phyloP scores from a whole-genome alignment of 202 grass and related monocot genomes.

The Elaeis oleifera region DNA sequence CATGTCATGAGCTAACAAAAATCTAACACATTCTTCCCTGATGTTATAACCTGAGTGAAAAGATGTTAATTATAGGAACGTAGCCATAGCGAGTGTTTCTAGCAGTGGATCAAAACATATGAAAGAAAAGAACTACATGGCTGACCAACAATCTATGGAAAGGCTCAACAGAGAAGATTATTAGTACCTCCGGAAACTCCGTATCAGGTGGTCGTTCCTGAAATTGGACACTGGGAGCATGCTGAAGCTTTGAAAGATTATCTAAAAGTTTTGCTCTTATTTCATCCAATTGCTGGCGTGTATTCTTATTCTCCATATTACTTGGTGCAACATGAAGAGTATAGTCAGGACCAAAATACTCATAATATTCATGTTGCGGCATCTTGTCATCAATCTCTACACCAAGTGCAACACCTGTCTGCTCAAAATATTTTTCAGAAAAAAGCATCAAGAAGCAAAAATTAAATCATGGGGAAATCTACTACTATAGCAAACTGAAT shows the following conservation, averaged over 20 bases:
- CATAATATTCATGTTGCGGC: constrained; percentile 71
- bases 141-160: not conserved
- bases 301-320: constrained; percentile 93
- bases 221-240: constrained; percentile 86
- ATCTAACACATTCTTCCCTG: no score
- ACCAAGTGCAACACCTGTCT: constrained; percentile 87
- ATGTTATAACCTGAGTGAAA: no score
- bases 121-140: no score
- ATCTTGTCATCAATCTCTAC: constrained; percentile 76
- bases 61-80: no score
- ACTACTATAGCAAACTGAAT: no score
- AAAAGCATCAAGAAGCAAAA: not conserved
- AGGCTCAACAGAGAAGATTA: not conserved
- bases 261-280: constrained; percentile 62
- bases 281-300: constrained; percentile 43
- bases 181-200: constrained; percentile 55
- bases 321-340: constrained; percentile 72
- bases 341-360: constrained; percentile 82
- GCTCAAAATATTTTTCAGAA: constrained; percentile 5
- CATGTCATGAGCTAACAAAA: no score
- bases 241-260: constrained; percentile 68
- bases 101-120: no score
- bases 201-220: constrained; percentile 67
- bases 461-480: no score
- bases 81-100: no score